phyloP scores from a whole-genome alignment of 1,284 basidiomycete species.

The Boletus coffeatus region DNA sequence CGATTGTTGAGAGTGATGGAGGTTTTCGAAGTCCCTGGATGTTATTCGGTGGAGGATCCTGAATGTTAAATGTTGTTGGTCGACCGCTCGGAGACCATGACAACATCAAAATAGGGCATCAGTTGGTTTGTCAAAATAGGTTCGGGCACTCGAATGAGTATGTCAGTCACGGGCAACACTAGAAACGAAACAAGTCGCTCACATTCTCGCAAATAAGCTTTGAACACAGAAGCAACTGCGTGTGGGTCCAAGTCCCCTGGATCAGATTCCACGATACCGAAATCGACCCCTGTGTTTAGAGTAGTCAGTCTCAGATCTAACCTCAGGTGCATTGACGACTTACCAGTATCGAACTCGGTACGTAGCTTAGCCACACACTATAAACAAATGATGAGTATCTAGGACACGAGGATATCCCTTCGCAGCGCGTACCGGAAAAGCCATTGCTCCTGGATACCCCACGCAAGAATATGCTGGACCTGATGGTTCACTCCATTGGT shows the following conservation, averaged over 20 bases:
- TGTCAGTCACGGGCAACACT: constrained; percentile 9
- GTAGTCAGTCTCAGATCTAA: constrained; percentile 7
- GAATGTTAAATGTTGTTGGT: constrained; percentile 20
- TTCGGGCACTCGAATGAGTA: constrained; percentile 60
- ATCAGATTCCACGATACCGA: constrained; percentile 67
- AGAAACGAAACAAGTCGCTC: constrained; percentile 28
- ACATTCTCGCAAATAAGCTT: constrained; percentile 77
- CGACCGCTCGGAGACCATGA: constrained; percentile 53
- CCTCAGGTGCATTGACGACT: constrained; percentile 20
- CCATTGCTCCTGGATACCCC: constrained; percentile 82
- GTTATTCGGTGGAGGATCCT: constrained; percentile 35
- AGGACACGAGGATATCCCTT: not conserved
- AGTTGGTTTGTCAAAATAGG: constrained; percentile 71
- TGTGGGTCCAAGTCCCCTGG: constrained; percentile 88
- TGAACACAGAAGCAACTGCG: constrained; percentile 84
- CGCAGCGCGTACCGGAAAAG: constrained; percentile 59
- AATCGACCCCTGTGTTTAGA: constrained; percentile 66
- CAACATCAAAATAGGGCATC: constrained; percentile 70
- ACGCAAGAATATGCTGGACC: constrained; percentile 63
- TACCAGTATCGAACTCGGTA: constrained; percentile 80
- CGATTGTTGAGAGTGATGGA: constrained; percentile 70
- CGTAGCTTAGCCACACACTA: constrained; percentile 71
- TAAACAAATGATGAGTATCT: constrained; percentile 11
- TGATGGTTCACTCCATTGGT: constrained; percentile 24
- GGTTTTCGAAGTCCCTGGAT: constrained; percentile 57